Base-by-base conservation (phyloP, 1,284 basidiomycete species). In the Afroboletus lepidellus region DNA sequence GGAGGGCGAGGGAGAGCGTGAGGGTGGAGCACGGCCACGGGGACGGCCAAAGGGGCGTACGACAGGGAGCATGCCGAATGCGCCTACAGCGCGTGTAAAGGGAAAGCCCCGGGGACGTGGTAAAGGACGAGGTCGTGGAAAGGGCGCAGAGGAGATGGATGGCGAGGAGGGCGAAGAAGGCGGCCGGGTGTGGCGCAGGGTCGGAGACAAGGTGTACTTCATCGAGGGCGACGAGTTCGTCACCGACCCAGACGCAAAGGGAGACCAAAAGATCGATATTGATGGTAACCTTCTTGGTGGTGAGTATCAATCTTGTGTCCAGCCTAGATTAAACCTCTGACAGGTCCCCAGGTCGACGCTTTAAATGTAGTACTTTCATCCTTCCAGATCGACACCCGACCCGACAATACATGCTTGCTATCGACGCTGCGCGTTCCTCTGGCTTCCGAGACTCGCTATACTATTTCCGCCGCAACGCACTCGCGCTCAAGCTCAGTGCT, bases 361-460 rank as follows among this genome's bases (percentile, higher is more conserved):
- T 93, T 79, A 97, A 95, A 71, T 84, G 93, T 1, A 77, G 84
- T 46, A 95, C 94, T 1, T 98, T 98, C 66, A 75, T 82, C 15
- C 84, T 94, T 1, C 87, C 92, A 0, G 81, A 82, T 46, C 83
- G 95, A 51, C 80, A 98, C 65, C 87, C 92, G 6, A 81, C 92
- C 45, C 83, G 90, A 46, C 78, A 86, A 56, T 99, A 98, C 74
- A 92, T 97, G 80, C 87, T 99, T 41, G 93, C 96, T 12, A 98
- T 99, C 57, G 96, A 99, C 65, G 95, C 94, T 5, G 96, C 96
- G 0, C 85, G 96, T 24, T 92, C 92, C 4, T 94, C 92, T 36
- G 97, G 96, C 2, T 98, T 94, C 73, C 85, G 93, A 51, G 97
- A 99, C 71, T 98, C 95, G 9, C 77, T 98, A 12, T 98, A 97